phyloP scores from a whole-genome alignment of 495 filamentous ascomycete species.

The Recurvomyces mirabilis region DNA sequence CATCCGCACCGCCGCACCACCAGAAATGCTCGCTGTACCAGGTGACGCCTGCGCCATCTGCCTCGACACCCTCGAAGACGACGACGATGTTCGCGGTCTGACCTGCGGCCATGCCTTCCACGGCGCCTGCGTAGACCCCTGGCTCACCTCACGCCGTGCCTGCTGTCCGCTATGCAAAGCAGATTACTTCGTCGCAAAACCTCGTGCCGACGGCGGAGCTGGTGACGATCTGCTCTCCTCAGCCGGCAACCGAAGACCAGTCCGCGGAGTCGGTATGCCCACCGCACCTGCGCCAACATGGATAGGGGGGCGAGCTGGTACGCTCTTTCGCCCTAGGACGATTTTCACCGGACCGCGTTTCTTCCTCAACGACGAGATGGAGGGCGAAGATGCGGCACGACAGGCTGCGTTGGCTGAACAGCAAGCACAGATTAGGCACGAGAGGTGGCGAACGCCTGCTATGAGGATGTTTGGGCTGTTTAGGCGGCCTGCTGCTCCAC shows the following conservation, averaged over 20 bases:
- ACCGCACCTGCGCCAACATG: not conserved
- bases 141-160: conserved; percentile 83
- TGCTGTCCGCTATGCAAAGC: conserved; percentile 97
- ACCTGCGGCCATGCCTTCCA: conserved; percentile 97
- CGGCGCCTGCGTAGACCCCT: conserved; percentile 85
- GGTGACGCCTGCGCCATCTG: conserved; percentile 97
- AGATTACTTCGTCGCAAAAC: conserved; percentile 88
- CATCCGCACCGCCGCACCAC: conserved; percentile 68
- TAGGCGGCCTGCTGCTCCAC: not conserved
- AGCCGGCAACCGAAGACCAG: no score
- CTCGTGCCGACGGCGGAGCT: conserved; percentile 43
- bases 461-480: conserved; percentile 13
- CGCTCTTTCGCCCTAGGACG: no score
- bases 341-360: no score
- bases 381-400: no score
- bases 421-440: not conserved
- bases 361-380: no score
- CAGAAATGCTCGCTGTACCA: conserved; percentile 71
- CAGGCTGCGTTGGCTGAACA: no score
- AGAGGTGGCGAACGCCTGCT: conserved; percentile 14
- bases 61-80: conserved; percentile 82
- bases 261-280: no score
- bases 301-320: conserved; percentile 8
- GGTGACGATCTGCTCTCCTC: not conserved
- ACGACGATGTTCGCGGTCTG: conserved; percentile 88